Conservation (phyloP, 2,329 filamentous ascomycete species). For the Aspergillus japonicus region DNA sequence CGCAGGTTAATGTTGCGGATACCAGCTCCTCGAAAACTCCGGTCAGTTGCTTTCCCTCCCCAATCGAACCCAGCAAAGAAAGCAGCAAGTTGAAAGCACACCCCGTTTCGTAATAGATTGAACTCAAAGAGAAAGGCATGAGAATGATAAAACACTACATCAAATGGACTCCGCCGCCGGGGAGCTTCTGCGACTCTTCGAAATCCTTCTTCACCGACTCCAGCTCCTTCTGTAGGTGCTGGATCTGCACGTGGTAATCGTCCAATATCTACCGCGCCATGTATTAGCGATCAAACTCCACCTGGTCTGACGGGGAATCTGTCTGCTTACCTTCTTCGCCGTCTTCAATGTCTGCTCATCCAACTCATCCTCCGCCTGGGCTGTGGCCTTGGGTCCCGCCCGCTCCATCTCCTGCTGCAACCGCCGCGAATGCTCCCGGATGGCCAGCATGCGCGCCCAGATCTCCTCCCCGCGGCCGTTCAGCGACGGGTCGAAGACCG, state of each 20-base stretch:
- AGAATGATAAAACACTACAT: background rate
- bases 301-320: background rate
- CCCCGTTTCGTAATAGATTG: background rate
- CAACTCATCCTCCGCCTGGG: slow-evolving; percentile 48
- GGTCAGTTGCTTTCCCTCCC: background rate
- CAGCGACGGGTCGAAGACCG: slow-evolving; percentile 60
- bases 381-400: slow-evolving; percentile 43
- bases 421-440: slow-evolving; percentile 58
- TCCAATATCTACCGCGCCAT: slow-evolving; percentile 45
- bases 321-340: slow-evolving; percentile 56
- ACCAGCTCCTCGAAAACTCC: slow-evolving; percentile 9
- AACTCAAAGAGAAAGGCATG: background rate
- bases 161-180: slow-evolving; percentile 22
- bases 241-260: slow-evolving; percentile 51
- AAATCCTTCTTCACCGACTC: slow-evolving; percentile 60
- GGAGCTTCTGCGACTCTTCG: slow-evolving; percentile 52
- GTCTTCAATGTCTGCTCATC: slow-evolving; percentile 60
- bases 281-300: slow-evolving; percentile 32
- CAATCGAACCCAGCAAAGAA: background rate
- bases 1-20: background rate
- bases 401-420: slow-evolving; percentile 61
- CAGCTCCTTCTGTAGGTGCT: slow-evolving; percentile 62
- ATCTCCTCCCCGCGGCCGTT: slow-evolving; percentile 63
- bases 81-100: background rate
- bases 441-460: slow-evolving; percentile 64